These are phyloP conservation scores for Taphrina communis DNA, from an alignment of 1,139 yeast species.

Conservation along the genomic window DNA sequence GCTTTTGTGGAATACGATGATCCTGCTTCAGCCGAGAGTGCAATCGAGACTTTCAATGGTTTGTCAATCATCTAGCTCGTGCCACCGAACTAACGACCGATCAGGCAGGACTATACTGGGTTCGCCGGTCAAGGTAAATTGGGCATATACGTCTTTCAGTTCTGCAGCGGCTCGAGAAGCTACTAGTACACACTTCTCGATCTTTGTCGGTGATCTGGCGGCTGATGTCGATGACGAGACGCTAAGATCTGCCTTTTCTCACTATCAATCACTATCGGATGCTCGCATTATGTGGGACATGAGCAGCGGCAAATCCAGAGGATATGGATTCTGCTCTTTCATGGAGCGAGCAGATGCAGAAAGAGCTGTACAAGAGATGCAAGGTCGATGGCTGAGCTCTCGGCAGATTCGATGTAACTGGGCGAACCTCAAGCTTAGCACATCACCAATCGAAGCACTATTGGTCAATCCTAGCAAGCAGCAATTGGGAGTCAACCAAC, in stretches of 20 bases:
- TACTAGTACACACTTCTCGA: constrained; percentile 60
- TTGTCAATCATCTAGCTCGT: constrained; percentile 48
- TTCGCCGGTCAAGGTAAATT: constrained; percentile 63
- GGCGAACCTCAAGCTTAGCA: constrained; percentile 70
- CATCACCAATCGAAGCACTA: constrained; percentile 10
- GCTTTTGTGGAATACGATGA: constrained; percentile 80
- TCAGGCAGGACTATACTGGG: constrained; percentile 25
- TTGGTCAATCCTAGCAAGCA: constrained; percentile 2
- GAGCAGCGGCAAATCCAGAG: constrained; percentile 89
- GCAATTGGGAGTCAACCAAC: constrained; percentile 3
- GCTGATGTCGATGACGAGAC: constrained; percentile 82
- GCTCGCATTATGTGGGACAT: constrained; percentile 98
- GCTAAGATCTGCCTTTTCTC: constrained; percentile 64
- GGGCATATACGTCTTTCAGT: constrained; percentile 75
- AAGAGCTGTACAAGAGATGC: constrained; percentile 72
- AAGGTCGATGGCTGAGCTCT: constrained; percentile 73
- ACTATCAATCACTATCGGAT: constrained; percentile 68
- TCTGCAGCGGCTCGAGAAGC: constrained; percentile 50
- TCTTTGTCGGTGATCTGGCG: constrained; percentile 86
- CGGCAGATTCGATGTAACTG: constrained; percentile 83
- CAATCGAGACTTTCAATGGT: constrained; percentile 68
- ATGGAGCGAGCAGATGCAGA: constrained; percentile 71
- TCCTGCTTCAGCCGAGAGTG: constrained; percentile 65
- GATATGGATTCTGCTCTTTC: constrained; percentile 92
- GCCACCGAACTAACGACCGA: constrained; percentile 48